Conservation (phyloP, 2,329 filamentous ascomycete species). For the Penicillium olsonii region DNA sequence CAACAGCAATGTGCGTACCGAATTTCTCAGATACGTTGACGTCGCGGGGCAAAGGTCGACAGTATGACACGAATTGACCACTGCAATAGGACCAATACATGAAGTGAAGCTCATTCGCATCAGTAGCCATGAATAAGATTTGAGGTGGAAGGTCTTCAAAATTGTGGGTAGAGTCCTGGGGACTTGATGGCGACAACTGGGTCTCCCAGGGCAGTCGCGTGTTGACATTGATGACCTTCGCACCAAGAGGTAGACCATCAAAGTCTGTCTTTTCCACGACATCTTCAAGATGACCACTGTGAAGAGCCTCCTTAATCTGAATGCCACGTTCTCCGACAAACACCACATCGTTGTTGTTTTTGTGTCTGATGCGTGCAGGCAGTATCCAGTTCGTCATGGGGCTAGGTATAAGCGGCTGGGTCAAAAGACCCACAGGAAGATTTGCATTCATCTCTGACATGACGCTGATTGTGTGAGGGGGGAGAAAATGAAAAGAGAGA, state of each 20-base stretch:
- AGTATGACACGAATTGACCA: constrained; percentile 63
- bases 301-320: constrained; percentile 72
- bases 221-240: constrained; percentile 68
- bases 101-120: constrained; percentile 73
- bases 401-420: constrained; percentile 74
- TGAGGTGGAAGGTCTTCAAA: constrained; percentile 66
- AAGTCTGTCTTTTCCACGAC: constrained; percentile 80
- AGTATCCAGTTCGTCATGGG: constrained; percentile 75
- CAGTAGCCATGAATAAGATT: constrained; percentile 73
- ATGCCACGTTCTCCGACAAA: constrained; percentile 83
- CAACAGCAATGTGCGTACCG: constrained; percentile 71
- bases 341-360: constrained; percentile 74
- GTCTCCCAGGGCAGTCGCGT: constrained; percentile 42
- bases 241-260: constrained; percentile 74
- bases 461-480: neutral
- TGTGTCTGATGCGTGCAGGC: constrained; percentile 73
- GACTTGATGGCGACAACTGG: constrained; percentile 28
- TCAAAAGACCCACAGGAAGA: constrained; percentile 66
- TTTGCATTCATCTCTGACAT: neutral
- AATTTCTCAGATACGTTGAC: constrained; percentile 56
- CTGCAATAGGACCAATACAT: constrained; percentile 58
- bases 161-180: constrained; percentile 8
- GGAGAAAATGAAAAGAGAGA: neutral
- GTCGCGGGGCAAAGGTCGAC: constrained; percentile 61
- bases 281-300: constrained; percentile 68